Evolutionary conservation across 2,329 filamentous ascomycete genomes (phyloP).

Genomic region (Diaporthe citri): DNA sequence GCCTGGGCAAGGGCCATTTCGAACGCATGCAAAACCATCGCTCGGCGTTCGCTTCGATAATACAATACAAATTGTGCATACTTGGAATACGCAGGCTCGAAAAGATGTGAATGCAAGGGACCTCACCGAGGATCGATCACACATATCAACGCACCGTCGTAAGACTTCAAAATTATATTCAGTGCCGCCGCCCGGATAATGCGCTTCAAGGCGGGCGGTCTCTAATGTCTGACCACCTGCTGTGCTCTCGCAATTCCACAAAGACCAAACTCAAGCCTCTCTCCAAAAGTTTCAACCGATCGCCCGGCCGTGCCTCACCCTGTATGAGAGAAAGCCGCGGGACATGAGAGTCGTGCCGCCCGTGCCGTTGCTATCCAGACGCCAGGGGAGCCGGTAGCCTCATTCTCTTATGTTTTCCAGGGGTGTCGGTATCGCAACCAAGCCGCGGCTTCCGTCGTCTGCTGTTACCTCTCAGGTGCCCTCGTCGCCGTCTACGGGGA

Average conservation of each 20-base stretch:
- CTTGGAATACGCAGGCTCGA: not conserved
- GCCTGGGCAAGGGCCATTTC: not conserved
- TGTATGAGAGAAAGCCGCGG: not conserved
- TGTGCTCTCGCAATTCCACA: not conserved
- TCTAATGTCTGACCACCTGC: not conserved
- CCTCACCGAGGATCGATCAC: not conserved
- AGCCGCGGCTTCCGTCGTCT: not conserved
- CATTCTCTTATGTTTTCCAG: not conserved
- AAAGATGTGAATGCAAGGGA: not conserved
- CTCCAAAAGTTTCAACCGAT: not conserved
- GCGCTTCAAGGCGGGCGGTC: not conserved
- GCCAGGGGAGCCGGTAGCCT: not conserved
- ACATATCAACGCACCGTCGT: not conserved
- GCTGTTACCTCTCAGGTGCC: not conserved
- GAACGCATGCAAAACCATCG: not conserved
- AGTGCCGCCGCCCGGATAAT: not conserved
- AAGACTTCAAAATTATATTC: slow-evolving; percentile 16
- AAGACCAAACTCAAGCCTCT: not conserved
- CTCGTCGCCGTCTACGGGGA: not conserved
- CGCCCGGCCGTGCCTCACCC: not conserved
- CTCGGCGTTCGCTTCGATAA: not conserved
- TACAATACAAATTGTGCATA: not conserved
- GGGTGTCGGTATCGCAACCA: not conserved
- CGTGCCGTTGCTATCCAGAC: not conserved
- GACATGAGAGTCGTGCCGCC: not conserved